phyloP scores from a whole-genome alignment of 805 yeast genomes.

The Teunomyces lycoperdinae region DNA sequence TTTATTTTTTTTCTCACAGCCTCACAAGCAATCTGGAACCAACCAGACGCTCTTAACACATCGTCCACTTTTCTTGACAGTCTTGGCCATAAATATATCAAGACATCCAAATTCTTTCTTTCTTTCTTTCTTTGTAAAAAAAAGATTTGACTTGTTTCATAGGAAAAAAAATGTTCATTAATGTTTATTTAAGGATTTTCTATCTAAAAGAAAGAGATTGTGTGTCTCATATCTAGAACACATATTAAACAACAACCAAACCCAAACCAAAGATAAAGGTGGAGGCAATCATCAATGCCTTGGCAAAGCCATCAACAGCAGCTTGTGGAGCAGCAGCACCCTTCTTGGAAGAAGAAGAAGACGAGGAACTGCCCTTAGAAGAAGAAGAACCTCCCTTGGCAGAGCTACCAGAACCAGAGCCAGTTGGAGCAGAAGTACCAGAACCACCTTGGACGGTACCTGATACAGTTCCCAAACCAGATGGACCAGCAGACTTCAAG shows the following conservation, averaged over 20 bases:
- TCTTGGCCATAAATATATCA: too few species aligned
- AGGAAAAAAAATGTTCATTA: neutral
- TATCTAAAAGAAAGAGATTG: neutral
- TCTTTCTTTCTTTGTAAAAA: too few species aligned
- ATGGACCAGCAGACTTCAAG: conserved; percentile 63
- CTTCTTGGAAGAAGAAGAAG: conserved; percentile 18
- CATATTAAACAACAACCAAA: conserved; percentile 16
- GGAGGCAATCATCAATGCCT: conserved; percentile 20
- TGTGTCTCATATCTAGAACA: too few species aligned
- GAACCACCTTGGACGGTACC: conserved; percentile 32
- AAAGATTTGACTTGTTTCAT: too few species aligned
- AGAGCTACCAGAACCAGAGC: conserved; percentile 23
- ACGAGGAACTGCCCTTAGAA: conserved; percentile 10
- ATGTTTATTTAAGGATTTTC: neutral
- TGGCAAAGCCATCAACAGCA: conserved; percentile 16
- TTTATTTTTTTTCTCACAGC: neutral
- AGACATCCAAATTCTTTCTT: too few species aligned
- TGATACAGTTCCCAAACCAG: conserved; percentile 60
- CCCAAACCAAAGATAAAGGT: conserved; percentile 28
- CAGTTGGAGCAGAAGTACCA: conserved; percentile 25
- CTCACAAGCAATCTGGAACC: neutral
- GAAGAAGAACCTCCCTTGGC: conserved; percentile 7
- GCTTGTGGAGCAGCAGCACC: conserved; percentile 15
- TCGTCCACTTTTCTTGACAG: neutral
- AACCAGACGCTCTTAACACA: neutral